Percentiles rank a stretch among this genome's conserved stretches.
These are phyloP conservation scores for Floccularia luteovirens DNA, from an alignment of 768 basidiomycete genomes.

Conservation along the genomic window DNA sequence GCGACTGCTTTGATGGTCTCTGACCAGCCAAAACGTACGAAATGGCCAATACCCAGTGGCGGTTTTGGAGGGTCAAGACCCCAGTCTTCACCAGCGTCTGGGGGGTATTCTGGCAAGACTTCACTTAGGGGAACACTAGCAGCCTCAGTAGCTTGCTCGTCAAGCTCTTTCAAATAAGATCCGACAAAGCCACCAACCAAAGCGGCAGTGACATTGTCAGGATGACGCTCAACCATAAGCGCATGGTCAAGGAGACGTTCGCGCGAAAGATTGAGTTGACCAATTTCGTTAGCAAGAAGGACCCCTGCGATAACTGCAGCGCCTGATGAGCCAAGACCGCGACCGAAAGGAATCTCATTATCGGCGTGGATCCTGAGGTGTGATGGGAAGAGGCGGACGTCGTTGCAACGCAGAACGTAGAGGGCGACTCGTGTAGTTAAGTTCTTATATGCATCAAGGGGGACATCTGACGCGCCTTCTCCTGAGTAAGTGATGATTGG, in stretches of 20 bases:
- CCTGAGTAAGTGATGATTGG: slow-evolving; percentile 77
- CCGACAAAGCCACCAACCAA: slow-evolving; percentile 97
- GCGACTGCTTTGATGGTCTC: slow-evolving; percentile 83
- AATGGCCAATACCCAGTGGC: slow-evolving; percentile 89
- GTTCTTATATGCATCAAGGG: slow-evolving; percentile 93
- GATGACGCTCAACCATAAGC: slow-evolving; percentile 98
- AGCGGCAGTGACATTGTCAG: slow-evolving; percentile 98
- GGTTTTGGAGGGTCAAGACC: slow-evolving; percentile 83
- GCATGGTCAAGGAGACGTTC: slow-evolving; percentile 89
- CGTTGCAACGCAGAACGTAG: slow-evolving; percentile 92
- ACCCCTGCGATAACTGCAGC: slow-evolving; percentile 99
- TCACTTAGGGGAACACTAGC: slow-evolving; percentile 92
- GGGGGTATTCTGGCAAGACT: slow-evolving; percentile 92
- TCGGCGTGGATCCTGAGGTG: slow-evolving; percentile 67
- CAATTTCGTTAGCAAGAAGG: slow-evolving; percentile 80
- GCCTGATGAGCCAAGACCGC: slow-evolving; percentile 95
- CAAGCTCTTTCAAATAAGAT: slow-evolving; percentile 88
- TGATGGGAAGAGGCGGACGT: slow-evolving; percentile 66
- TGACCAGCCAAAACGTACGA: slow-evolving; percentile 84
- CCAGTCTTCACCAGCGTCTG: slow-evolving; percentile 89
- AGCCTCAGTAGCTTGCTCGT: slow-evolving; percentile 69
- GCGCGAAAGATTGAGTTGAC: slow-evolving; percentile 56
- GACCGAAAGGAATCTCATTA: slow-evolving; percentile 97
- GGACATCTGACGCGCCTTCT: slow-evolving; percentile 86
- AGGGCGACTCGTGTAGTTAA: slow-evolving; percentile 95